phyloP scores from a whole-genome alignment of 1,284 basidiomycete genomes.

The Marasmius oreades region DNA sequence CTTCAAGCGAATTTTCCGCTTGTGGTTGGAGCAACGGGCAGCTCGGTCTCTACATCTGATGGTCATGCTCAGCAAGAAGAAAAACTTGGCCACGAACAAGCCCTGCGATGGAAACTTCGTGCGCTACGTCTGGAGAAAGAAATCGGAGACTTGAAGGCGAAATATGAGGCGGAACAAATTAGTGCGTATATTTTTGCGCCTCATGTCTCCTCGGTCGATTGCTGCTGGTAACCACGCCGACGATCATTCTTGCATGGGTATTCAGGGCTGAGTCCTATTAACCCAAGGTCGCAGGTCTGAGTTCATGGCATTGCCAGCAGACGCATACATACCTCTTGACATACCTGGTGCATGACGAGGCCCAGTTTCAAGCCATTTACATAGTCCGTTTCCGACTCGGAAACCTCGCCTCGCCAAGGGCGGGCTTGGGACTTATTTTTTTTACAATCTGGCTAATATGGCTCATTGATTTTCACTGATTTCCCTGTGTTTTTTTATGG shows the following conservation, averaged over 20 bases:
- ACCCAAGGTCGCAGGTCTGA: no score
- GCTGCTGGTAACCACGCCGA: no score
- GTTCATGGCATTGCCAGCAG: no score
- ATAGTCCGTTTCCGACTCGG: no score
- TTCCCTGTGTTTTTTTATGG: background rate
- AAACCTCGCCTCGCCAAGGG: no score
- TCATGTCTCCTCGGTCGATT: background rate
- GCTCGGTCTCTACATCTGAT: background rate
- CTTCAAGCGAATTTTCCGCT: slow-evolving; percentile 34
- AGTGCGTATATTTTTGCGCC: slow-evolving; percentile 28
- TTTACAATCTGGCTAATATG: no score
- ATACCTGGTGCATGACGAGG: no score
- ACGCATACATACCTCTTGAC: no score
- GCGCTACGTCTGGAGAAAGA: slow-evolving; percentile 44
- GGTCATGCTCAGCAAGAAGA: background rate
- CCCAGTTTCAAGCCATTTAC: no score
- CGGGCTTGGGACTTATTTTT: no score
- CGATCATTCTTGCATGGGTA: no score
- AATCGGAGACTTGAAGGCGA: slow-evolving; percentile 31
- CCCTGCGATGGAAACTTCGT: slow-evolving; percentile 38
- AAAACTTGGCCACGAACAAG: background rate
- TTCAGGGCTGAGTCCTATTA: no score
- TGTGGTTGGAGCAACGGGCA: background rate
- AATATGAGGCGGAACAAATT: slow-evolving; percentile 38
- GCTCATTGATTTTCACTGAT: background rate